phyloP scores from a whole-genome alignment of 768 basidiomycete genomes.

The Neoboletus subvelutipes region DNA sequence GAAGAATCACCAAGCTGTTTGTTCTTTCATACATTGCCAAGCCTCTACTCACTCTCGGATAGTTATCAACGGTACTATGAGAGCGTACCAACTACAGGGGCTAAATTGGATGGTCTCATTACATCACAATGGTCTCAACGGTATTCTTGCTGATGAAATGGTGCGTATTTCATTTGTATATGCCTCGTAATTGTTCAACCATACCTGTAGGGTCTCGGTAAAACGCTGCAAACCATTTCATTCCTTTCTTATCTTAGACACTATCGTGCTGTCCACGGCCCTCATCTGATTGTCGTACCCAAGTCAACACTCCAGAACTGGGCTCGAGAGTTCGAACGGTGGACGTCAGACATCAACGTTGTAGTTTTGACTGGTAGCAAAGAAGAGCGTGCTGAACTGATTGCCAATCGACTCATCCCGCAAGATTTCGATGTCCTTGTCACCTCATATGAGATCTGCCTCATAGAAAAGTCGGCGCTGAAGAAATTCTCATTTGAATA shows the following conservation, averaged over 20 bases:
- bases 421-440: slow-evolving; percentile 93
- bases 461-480: slow-evolving; percentile 89
- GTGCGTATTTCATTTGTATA: slow-evolving; percentile 30
- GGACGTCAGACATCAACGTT: slow-evolving; percentile 87
- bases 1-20: slow-evolving; percentile 90
- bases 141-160: slow-evolving; percentile 98
- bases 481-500: slow-evolving; percentile 98
- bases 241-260: slow-evolving; percentile 95
- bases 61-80: slow-evolving; percentile 91
- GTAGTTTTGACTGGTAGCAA: slow-evolving; percentile 82
- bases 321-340: slow-evolving; percentile 87
- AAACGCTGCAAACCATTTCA: slow-evolving; percentile 96
- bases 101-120: slow-evolving; percentile 97
- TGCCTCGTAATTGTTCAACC: slow-evolving; percentile 1
- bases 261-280: slow-evolving; percentile 70
- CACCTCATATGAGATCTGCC: slow-evolving; percentile 95
- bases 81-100: slow-evolving; percentile 93
- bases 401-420: slow-evolving; percentile 73
- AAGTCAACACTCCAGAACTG: slow-evolving; percentile 98
- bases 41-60: slow-evolving; percentile 10
- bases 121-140: slow-evolving; percentile 94
- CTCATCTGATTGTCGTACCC: slow-evolving; percentile 96
- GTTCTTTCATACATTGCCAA: slow-evolving; percentile 11
- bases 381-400: slow-evolving; percentile 84
- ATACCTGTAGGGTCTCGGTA: slow-evolving; percentile 78